Conservation (phyloP, 2,329 filamentous ascomycete genomes). For the Fusarium tanahbumbuense region DNA sequence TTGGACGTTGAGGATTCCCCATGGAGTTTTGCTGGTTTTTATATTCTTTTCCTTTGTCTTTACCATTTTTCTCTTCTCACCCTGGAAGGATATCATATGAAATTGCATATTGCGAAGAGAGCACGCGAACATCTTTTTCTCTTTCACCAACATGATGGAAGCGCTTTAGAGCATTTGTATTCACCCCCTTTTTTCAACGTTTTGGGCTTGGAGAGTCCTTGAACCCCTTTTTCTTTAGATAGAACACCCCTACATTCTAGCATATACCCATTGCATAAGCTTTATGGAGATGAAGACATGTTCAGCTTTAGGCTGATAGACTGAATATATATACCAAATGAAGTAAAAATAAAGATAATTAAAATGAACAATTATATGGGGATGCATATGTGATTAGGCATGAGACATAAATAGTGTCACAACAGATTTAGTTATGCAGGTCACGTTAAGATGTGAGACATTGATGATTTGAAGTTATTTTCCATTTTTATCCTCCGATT, state of each 20-base stretch:
- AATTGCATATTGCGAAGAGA: slow-evolving; percentile 43
- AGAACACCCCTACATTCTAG: slow-evolving; percentile 47
- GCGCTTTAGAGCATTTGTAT: slow-evolving; percentile 33
- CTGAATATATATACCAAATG: slow-evolving; percentile 32
- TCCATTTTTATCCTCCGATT: slow-evolving; percentile 7
- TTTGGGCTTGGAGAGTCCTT: slow-evolving; percentile 27
- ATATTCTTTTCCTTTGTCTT: slow-evolving; percentile 13
- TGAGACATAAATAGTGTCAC: background rate
- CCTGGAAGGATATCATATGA: slow-evolving; percentile 34
- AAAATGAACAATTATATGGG: background rate
- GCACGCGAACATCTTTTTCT: slow-evolving; percentile 16
- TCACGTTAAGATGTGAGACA: background rate
- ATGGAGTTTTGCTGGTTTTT: slow-evolving; percentile 41
- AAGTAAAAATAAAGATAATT: slow-evolving; percentile 9
- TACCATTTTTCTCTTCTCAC: slow-evolving; percentile 1
- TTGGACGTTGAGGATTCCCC: slow-evolving; percentile 43
- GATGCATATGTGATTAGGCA: background rate
- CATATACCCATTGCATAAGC: slow-evolving; percentile 54
- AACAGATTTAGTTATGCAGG: background rate
- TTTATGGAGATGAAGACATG: slow-evolving; percentile 46
- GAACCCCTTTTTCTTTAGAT: slow-evolving; percentile 23
- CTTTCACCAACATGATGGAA: slow-evolving; percentile 20
- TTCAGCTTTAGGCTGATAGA: slow-evolving; percentile 37
- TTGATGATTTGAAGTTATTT: background rate
- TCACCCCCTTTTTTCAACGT: slow-evolving; percentile 17